phyloP scores from a whole-genome alignment of 2,329 filamentous ascomycete genomes.

The Xylariaceae sp. region DNA sequence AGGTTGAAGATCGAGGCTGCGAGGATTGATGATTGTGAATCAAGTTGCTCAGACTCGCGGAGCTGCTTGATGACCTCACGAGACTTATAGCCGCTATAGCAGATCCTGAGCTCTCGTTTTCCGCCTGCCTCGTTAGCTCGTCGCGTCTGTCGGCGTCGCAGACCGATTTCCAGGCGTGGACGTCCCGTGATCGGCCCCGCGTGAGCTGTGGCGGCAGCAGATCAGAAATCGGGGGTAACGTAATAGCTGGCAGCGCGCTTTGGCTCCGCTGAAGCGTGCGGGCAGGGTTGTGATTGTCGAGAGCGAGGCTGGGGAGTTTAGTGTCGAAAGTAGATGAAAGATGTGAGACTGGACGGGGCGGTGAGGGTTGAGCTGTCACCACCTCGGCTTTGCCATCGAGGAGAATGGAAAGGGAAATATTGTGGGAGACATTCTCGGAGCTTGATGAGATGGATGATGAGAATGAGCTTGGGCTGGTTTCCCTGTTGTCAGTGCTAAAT shows the following conservation, averaged over 20 bases:
- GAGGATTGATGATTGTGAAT: slow-evolving; percentile 30
- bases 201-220: slow-evolving; percentile 54
- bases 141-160: slow-evolving; percentile 77
- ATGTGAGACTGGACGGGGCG: slow-evolving; percentile 59
- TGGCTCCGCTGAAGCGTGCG: slow-evolving; percentile 64
- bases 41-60: slow-evolving; percentile 35
- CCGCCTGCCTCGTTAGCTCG: slow-evolving; percentile 74
- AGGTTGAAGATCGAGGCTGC: slow-evolving; percentile 13
- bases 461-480: slow-evolving; percentile 41
- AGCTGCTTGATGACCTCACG: slow-evolving; percentile 65
- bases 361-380: slow-evolving; percentile 65
- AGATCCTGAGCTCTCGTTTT: slow-evolving; percentile 75
- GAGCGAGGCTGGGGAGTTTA: slow-evolving; percentile 45
- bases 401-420: slow-evolving; percentile 38
- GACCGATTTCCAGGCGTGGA: slow-evolving; percentile 86
- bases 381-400: slow-evolving; percentile 83
- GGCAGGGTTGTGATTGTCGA: slow-evolving; percentile 43
- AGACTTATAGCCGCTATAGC: slow-evolving; percentile 79
- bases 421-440: slow-evolving; percentile 31
- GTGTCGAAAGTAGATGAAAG: slow-evolving; percentile 43
- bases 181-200: slow-evolving; percentile 77
- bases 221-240: slow-evolving; percentile 53
- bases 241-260: slow-evolving; percentile 60
- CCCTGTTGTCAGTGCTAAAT: slow-evolving; percentile 4
- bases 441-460: slow-evolving; percentile 40